Base-by-base conservation (phyloP, 2,329 filamentous ascomycete species). In the Alternaria sp. region DNA sequence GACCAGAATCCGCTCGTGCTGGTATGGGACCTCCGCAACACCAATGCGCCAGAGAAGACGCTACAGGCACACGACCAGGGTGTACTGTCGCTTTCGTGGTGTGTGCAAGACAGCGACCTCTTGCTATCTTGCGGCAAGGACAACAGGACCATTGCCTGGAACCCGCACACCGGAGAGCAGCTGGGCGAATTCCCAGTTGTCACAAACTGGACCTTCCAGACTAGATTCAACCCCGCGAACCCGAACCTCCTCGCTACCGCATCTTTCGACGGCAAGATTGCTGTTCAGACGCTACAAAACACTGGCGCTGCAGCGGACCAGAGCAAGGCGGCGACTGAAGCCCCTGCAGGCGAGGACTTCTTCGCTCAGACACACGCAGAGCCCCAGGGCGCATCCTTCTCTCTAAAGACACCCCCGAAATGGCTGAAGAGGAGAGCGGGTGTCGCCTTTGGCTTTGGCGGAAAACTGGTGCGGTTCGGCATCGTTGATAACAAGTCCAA, bases 201-300 rank as follows among this genome's bases (percentile, higher is more conserved):
- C 55, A 97, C 94, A n/a, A 99, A 98, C 80, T 99, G 95, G 94
- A 97, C 94, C 6, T 99, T 99, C 83, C 90, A 94, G 76, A 97
- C 95, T 5, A 88, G 90, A 64, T 98, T 96, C 86, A 94, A 97
- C 78, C 95, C 95, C 30, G 89, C 92, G 69, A 97, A 99, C 79
- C 94, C 95, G 11, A 92, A 90, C 75, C 85, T 99, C 59, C 92
- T 94, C 51, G 96, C 96, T 18, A 98, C 95, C 18, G 95, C 96
- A 10, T 97, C 94, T 2, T 98, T 98, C 69, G 95, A 99, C 75
- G 95, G 96, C 71, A 97, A 96, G 81, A 97, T 99, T 65, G 90
- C 92, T 2, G 84, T 99, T 45, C 94, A 97, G 77, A 97, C 94
- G 1, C 86, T 97, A 41, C 95, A 99, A 75, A 97, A 95, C 79